Evolutionary conservation across 2,329 filamentous ascomycete species (phyloP), one percentile per base, ranked within the genome.

Genomic region (Pseudogymnoascus sp.): DNA sequence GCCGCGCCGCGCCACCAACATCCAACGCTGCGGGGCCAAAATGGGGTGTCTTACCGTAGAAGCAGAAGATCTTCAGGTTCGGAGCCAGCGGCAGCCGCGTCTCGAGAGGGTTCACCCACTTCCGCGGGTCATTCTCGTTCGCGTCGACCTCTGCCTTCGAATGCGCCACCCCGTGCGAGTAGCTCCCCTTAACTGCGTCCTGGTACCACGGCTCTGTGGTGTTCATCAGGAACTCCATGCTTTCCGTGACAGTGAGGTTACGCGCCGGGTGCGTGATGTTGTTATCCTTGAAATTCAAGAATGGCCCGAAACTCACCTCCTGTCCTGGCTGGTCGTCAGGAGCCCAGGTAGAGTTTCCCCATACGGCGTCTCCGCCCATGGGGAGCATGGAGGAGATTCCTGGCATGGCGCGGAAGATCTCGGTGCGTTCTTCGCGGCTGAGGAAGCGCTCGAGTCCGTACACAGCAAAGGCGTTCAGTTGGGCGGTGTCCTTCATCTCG

Each of bases 401-500:
- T 0, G 94, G 94, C 93, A 99, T 97, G 47, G 91, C 90, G 59
- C 94, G 86, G 78, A 99, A 96, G 43, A 99, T 87, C 70, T 97
- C 91, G 0, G 90, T 91, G 59, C 94, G 84, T 73, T 99, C 94
- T 65, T 92, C 87, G 68, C 89, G 90, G 68, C 87, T 92, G 54
- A 99, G 78, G 72, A 99, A 99, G 71, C 94, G 96, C 73, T 99
- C 94, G 8, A 99, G 81, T 0, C 94, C 94, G 69, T 97, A 97
- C 1, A 99, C 93, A 7, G 94, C 94, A 72, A 97, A 96, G 2
- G 93, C 85, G 69, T 97, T 97, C 20, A 99, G 83, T 73, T 97
- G 94, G 1, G 93, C 94, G 0, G 94, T 99, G 70, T 99, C 94
- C 66, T 93, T 91, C 94, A 99, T 99, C 74, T 99, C 94, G 30